Evolutionary conservation across 176 grass and related monocot species (phyloP).

Genomic region (Canna indica): DNA sequence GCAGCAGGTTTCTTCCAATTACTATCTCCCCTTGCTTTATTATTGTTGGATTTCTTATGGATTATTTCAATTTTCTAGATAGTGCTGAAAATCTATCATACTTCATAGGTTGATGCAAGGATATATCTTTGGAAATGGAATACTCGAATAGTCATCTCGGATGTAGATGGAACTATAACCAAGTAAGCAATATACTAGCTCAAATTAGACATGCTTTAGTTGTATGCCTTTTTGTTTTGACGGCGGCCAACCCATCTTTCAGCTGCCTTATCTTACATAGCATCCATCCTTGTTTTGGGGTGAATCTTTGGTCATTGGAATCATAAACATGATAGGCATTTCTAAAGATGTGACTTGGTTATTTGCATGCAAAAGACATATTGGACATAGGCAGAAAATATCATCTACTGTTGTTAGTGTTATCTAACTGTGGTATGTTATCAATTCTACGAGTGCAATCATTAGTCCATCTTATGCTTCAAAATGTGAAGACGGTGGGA

Average conservation of each 20-base stretch:
- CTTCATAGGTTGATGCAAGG: slow-evolving; percentile 67
- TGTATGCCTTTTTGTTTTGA: not conserved
- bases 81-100: slow-evolving; percentile 18
- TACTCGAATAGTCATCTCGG: slow-evolving; percentile 74
- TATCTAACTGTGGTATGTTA: too few relatives aligned
- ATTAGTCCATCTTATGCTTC: too few relatives aligned
- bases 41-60: slow-evolving; percentile 13
- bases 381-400: too few relatives aligned
- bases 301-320: too few relatives aligned
- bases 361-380: too few relatives aligned
- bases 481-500: too few relatives aligned
- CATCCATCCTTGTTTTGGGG: not conserved
- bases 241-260: not conserved
- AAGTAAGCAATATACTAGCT: slow-evolving; percentile 45
- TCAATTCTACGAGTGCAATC: too few relatives aligned
- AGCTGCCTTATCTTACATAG: not conserved
- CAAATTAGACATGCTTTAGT: not conserved
- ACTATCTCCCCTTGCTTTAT: slow-evolving; percentile 2
- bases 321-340: too few relatives aligned
- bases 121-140: slow-evolving; percentile 99
- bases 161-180: slow-evolving; percentile 97
- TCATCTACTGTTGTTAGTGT: too few relatives aligned
- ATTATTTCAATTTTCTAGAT: not conserved
- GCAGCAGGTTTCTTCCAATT: slow-evolving; percentile 63
- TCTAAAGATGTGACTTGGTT: too few relatives aligned